Percentiles rank a stretch among this genome's conserved stretches.
These are phyloP conservation scores for Lactifluus echinatus DNA, from an alignment of 768 basidiomycete species.

Conservation along the genomic window DNA sequence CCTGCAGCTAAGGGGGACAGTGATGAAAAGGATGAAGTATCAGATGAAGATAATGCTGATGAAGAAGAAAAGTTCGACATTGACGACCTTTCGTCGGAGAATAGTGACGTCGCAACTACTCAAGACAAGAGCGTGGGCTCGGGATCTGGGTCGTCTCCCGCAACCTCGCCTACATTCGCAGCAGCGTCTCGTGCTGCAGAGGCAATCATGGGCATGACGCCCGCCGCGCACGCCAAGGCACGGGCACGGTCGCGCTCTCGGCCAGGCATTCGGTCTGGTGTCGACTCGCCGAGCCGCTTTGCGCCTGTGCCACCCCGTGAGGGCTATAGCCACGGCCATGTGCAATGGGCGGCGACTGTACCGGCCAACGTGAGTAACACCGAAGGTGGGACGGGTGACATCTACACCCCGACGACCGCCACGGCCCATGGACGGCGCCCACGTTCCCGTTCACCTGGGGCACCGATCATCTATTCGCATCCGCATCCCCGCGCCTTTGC, in stretches of 20 bases:
- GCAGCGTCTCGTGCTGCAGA: slow-evolving; percentile 16
- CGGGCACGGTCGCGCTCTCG: slow-evolving; percentile 6
- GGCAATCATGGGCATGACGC: slow-evolving; percentile 17
- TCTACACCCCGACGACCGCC: slow-evolving; percentile 12
- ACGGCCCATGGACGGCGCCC: slow-evolving; percentile 21
- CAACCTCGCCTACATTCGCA: background rate
- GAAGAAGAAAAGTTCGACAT: slow-evolving; percentile 86
- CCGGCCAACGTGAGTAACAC: background rate
- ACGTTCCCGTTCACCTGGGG: slow-evolving; percentile 23
- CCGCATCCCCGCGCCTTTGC: slow-evolving; percentile 54
- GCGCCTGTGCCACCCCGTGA: slow-evolving; percentile 4
- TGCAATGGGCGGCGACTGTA: slow-evolving; percentile 5
- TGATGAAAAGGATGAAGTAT: slow-evolving; percentile 27
- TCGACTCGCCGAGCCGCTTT: slow-evolving; percentile 18
- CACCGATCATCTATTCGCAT: slow-evolving; percentile 26
- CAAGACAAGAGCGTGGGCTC: background rate
- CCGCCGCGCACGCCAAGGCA: slow-evolving; percentile 5
- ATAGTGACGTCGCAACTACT: background rate
- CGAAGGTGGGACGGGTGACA: slow-evolving; percentile 1
- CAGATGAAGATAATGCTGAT: slow-evolving; percentile 42
- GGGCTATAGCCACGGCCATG: slow-evolving; percentile 8
- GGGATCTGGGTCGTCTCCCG: background rate
- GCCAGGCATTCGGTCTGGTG: slow-evolving; percentile 17
- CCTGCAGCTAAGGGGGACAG: slow-evolving; percentile 19
- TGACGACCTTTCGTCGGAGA: slow-evolving; percentile 54